phyloP scores from a whole-genome alignment of 768 basidiomycete genomes.

The Auriscalpium orientale region DNA sequence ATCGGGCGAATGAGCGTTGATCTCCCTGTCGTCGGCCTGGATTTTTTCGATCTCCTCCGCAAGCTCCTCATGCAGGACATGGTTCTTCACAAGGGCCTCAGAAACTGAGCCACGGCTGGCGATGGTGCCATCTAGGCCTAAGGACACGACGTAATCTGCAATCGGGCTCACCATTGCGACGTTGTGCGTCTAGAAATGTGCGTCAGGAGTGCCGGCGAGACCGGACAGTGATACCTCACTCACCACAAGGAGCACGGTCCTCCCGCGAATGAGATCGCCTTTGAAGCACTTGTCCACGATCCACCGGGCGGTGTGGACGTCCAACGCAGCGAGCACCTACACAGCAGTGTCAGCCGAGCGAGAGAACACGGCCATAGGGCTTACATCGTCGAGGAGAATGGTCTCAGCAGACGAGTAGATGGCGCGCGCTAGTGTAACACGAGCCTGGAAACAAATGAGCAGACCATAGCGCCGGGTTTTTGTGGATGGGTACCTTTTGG shows the following conservation, averaged over 20 bases:
- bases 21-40: slow-evolving; percentile 20
- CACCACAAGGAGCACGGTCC: slow-evolving; percentile 48
- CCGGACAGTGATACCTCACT: slow-evolving; percentile 10
- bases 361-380: neutral
- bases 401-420: slow-evolving; percentile 53
- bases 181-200: slow-evolving; percentile 35
- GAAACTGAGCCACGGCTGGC: slow-evolving; percentile 41
- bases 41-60: slow-evolving; percentile 18
- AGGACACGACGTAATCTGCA: slow-evolving; percentile 48
- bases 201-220: neutral
- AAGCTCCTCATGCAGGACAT: slow-evolving; percentile 23
- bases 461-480: too few species aligned
- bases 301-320: slow-evolving; percentile 45
- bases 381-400: slow-evolving; percentile 65
- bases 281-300: slow-evolving; percentile 44
- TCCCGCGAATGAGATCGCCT: slow-evolving; percentile 37
- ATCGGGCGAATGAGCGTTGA: slow-evolving; percentile 16
- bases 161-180: slow-evolving; percentile 46
- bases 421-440: slow-evolving; percentile 51
- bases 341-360: neutral
- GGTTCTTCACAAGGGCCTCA: slow-evolving; percentile 37
- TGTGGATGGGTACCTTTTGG: slow-evolving; percentile 31
- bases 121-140: slow-evolving; percentile 47
- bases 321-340: slow-evolving; percentile 40
- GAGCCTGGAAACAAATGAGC: slow-evolving; percentile 31